Percentiles rank a stretch among this genome's conserved stretches.
phyloP scores from a whole-genome alignment of 208 protist genomes.

The Trypanosoma platydactyli region DNA sequence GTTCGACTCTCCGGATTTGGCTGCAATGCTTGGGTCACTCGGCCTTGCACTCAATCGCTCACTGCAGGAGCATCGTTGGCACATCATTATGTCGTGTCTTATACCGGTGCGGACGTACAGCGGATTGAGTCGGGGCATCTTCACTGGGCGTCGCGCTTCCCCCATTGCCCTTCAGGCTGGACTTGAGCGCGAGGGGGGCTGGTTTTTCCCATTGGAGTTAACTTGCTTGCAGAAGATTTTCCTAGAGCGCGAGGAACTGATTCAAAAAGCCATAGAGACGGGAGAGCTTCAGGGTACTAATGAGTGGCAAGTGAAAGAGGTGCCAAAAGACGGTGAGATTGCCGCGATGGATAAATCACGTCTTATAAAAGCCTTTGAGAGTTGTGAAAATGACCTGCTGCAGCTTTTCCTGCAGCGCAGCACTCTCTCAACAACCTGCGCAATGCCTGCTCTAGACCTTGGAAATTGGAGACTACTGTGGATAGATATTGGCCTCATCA shows the following conservation, averaged over 20 bases:
- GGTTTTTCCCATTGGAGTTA: slow-evolving; percentile 44
- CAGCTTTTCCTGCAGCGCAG: slow-evolving; percentile 62
- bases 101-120: slow-evolving; percentile 79
- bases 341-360: slow-evolving; percentile 29
- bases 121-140: slow-evolving; percentile 79
- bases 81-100: slow-evolving; percentile 79
- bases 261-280: slow-evolving; percentile 28
- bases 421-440: slow-evolving; percentile 53
- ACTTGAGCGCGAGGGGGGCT: slow-evolving; percentile 56
- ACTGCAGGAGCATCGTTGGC: slow-evolving; percentile 84
- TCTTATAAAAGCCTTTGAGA: slow-evolving; percentile 33
- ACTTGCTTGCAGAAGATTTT: slow-evolving; percentile 32
- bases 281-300: slow-evolving; percentile 14
- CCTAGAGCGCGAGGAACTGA: slow-evolving; percentile 25
- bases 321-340: slow-evolving; percentile 16
- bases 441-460: slow-evolving; percentile 78
- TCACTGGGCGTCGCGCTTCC: slow-evolving; percentile 72
- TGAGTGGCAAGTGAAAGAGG: slow-evolving; percentile 21
- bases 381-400: slow-evolving; percentile 52
- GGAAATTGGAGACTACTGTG: slow-evolving; percentile 77
- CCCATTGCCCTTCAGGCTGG: slow-evolving; percentile 60
- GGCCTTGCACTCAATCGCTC: slow-evolving; percentile 81
- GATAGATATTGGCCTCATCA: slow-evolving; percentile 59
- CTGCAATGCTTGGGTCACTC: slow-evolving; percentile 66
- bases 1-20: slow-evolving; percentile 82